These are phyloP conservation scores for Naganishia liquefaciens DNA, from an alignment of 1,284 basidiomycete genomes.

Conservation along the genomic window DNA sequence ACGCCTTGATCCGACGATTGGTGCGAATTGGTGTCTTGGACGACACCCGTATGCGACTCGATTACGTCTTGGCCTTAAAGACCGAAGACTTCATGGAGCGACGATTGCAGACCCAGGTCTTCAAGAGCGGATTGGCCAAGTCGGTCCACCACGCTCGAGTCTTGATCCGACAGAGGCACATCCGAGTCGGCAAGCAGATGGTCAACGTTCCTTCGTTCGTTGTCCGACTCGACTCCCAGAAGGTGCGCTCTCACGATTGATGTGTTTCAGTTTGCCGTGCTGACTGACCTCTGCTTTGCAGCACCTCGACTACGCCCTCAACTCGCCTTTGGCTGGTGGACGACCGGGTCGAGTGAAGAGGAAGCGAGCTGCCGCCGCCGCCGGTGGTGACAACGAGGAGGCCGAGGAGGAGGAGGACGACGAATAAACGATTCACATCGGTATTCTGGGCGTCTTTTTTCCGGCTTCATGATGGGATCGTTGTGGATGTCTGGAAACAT, in stretches of 20 bases:
- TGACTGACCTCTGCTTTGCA: conserved; percentile 45
- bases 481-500: conserved; percentile 11
- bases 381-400: conserved; percentile 85
- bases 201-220: conserved; percentile 99
- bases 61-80: conserved; percentile 99
- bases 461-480: conserved; percentile 1
- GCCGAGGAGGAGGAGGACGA: conserved; percentile 90
- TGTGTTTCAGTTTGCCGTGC: conserved; percentile 3
- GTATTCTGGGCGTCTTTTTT: not conserved
- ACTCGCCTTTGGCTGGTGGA: conserved; percentile 95
- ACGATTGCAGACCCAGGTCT: conserved; percentile 97
- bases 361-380: conserved; percentile 92
- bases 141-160: conserved; percentile 98
- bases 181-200: conserved; percentile 95
- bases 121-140: conserved; percentile 93
- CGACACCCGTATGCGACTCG: conserved; percentile 97
- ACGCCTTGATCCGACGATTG: conserved; percentile 97
- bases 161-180: conserved; percentile 85
- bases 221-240: conserved; percentile 95
- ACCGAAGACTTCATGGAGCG: conserved; percentile 99
- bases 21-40: conserved; percentile 99
- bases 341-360: conserved; percentile 98
- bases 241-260: conserved; percentile 51
- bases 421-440: conserved; percentile 41
- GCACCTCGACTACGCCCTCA: conserved; percentile 98